phyloP scores from a whole-genome alignment of 208 protist species.

The Perkinsela sp. region DNA sequence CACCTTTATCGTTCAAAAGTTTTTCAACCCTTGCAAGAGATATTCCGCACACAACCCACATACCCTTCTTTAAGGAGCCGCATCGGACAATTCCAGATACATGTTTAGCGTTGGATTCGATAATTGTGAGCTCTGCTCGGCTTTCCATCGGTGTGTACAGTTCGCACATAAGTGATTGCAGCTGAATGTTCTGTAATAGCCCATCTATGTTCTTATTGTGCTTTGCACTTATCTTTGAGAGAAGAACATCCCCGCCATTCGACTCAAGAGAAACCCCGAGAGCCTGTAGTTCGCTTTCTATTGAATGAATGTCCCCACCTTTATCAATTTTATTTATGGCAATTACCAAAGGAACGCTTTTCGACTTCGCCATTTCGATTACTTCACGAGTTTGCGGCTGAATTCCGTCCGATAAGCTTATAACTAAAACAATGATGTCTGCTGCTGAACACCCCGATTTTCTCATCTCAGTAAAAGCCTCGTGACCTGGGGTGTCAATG shows the following conservation, averaged over 20 bases:
- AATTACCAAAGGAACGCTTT: conserved; percentile 62
- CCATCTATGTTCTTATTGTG: conserved; percentile 44
- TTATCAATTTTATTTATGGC: conserved; percentile 90
- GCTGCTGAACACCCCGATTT: conserved; percentile 68
- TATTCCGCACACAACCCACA: conserved; percentile 37
- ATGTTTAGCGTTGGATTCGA: conserved; percentile 36
- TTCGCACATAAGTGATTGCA: conserved; percentile 65
- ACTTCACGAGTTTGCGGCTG: conserved; percentile 75
- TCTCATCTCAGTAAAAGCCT: conserved; percentile 75
- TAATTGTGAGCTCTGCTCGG: conserved; percentile 52
- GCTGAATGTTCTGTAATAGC: conserved; percentile 53
- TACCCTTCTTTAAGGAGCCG: conserved; percentile 22
- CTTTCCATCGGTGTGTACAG: conserved; percentile 29
- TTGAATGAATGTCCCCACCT: conserved; percentile 24
- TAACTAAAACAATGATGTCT: conserved; percentile 82
- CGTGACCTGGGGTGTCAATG: conserved; percentile 92
- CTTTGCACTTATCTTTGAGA: conserved; percentile 58
- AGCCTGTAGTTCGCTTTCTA: conserved; percentile 42
- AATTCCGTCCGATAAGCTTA: conserved; percentile 79
- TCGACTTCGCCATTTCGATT: conserved; percentile 28
- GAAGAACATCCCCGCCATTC: conserved; percentile 71
- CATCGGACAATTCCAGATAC: conserved; percentile 40
- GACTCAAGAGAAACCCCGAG: conserved; percentile 59
- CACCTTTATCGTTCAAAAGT: conserved; percentile 27
- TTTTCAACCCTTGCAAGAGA: conserved; percentile 29